Evolutionary conservation across 306 rosid genomes (phyloP), one percentile per base, ranked within the genome.

Genomic region (Albizia julibrissin): DNA sequence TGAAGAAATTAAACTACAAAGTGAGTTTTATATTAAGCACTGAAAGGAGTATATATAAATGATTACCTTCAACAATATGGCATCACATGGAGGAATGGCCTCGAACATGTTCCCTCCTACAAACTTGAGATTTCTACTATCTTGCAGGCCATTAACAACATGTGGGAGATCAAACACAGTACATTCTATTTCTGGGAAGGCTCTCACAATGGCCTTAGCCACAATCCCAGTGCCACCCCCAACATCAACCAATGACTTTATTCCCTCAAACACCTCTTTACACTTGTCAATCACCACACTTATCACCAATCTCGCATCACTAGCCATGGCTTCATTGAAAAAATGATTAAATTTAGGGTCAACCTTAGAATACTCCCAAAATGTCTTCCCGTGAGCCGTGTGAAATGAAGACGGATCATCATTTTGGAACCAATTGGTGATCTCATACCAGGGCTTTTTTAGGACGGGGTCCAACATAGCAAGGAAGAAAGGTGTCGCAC

Each of bases 151-250:
- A n/a, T 14, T 79, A 15, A 89, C 86, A 61, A 87, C 92, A 16
- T 86, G 91, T 0, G 92, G 94, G 1, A 89, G 89, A 86, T 91
- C 92, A 26, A 89, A 65, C 0, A 89, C 90, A 58, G 27, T 81
- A 37, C 94, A 91, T n/a, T 89, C 75, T 3, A 81, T 14, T 1
- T 84, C 21, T 5, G 92, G 89, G 43, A 91, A 89, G 0, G 84
- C 79, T 3, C 66, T 59, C 0, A 85, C 87, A 46, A 91, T 74
- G 18, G 87, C 82, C 82, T 86, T 87, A 31, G 86, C 85, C 69
- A 86, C 72, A n/a, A 88, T 81, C 42, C 94, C 92, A 0, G 76
- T 83, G 12, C 94, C 91, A 39, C 94, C 94, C 0, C 91, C 94
- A 24, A 89, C 90, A 71, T 91, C 90, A 59, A 89, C 91, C 65